Conservation (phyloP, 2,329 filamentous ascomycete species). For the Paraphoma chrysanthemicola region DNA sequence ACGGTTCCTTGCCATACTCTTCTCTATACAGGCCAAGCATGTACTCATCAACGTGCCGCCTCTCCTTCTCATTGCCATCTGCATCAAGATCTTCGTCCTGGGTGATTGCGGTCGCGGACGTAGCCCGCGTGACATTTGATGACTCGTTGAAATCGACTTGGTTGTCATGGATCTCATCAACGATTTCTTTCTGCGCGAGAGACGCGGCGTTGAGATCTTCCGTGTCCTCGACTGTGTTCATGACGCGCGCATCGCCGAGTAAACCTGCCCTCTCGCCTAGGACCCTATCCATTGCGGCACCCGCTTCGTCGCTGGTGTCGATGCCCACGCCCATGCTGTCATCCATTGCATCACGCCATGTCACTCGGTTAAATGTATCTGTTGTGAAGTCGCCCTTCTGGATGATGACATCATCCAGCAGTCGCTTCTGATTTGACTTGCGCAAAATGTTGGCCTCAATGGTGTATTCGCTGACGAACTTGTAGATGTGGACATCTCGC, state of each 20-base stretch:
- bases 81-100: conserved; percentile 25
- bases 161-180: conserved; percentile 60
- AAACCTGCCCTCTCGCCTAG: conserved; percentile 72
- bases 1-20: conserved; percentile 44
- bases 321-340: conserved; percentile 51
- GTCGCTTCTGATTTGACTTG: conserved; percentile 95
- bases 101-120: conserved; percentile 21
- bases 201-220: conserved; percentile 91
- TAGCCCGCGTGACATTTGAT: conserved; percentile 32
- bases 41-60: conserved; percentile 45
- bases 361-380: conserved; percentile 85
- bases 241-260: conserved; percentile 64
- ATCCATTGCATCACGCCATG: conserved; percentile 72
- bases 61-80: conserved; percentile 22
- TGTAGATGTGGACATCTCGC: conserved; percentile 96
- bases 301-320: conserved; percentile 67
- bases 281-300: conserved; percentile 84
- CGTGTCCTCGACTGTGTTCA: conserved; percentile 89
- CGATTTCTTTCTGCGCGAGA: conserved; percentile 85
- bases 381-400: conserved; percentile 98
- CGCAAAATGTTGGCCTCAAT: conserved; percentile 98
- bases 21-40: conserved; percentile 40
- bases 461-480: conserved; percentile 66
- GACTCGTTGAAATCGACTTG: conserved; percentile 51
- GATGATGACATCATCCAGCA: conserved; percentile 97